Evolutionary conservation across 2,329 filamentous ascomycete species (phyloP).

Genomic region (Talaromyces sp.): DNA sequence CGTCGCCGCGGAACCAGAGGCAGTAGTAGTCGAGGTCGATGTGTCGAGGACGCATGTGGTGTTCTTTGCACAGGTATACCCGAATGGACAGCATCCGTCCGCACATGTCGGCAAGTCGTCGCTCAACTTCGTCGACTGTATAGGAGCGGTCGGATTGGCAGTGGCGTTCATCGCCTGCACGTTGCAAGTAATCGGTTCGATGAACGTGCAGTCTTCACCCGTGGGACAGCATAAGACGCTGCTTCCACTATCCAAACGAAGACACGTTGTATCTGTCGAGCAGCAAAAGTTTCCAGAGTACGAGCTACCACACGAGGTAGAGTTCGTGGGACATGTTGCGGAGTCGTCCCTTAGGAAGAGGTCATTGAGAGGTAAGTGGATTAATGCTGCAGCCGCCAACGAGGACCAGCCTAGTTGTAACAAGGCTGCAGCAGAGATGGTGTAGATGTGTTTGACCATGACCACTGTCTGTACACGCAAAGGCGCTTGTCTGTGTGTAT

Average conservation of each 20-base stretch:
- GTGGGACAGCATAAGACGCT: conserved; percentile 48
- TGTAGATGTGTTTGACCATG: conserved; percentile 16
- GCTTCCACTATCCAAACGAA: conserved; percentile 40
- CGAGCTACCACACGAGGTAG: conserved; percentile 34
- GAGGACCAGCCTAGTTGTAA: conserved; percentile 13
- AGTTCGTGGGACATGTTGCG: conserved; percentile 31
- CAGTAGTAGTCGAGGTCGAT: conserved; percentile 23
- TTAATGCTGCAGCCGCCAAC: conserved; percentile 23
- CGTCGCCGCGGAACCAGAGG: conserved; percentile 20
- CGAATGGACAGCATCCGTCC: conserved; percentile 45
- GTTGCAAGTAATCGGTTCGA: conserved; percentile 44
- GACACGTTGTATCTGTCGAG: conserved; percentile 37
- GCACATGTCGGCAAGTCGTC: conserved; percentile 43
- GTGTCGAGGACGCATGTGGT: conserved; percentile 30
- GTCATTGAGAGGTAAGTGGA: conserved; percentile 22
- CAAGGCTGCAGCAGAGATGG: conserved; percentile 15
- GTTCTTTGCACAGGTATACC: conserved; percentile 41
- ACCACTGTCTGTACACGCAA: not conserved
- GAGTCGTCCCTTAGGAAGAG: conserved; percentile 26
- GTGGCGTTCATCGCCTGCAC: conserved; percentile 41
- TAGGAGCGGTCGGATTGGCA: conserved; percentile 31
- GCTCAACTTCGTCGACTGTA: conserved; percentile 44
- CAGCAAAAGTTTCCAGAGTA: conserved; percentile 47
- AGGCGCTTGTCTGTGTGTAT: not conserved
- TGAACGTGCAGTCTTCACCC: conserved; percentile 40